Base-by-base conservation (phyloP, 805 yeast genomes). In the Zygosaccharomyces siamensis region DNA sequence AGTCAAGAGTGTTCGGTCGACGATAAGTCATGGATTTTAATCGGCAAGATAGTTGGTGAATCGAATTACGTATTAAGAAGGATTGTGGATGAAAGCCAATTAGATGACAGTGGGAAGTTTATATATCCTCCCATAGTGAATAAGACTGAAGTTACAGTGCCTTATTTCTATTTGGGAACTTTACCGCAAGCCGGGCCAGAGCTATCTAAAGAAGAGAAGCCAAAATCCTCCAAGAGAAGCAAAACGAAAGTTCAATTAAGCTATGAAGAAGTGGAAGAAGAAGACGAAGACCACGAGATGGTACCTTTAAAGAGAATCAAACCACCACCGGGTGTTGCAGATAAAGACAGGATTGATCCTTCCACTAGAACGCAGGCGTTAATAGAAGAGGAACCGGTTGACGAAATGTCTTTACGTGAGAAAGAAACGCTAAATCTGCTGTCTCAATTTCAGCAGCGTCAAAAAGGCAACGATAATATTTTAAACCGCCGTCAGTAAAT, bases 21-120 rank as follows among this genome's bases (percentile, higher is more conserved):
- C 35, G 31, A 45, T 20, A 35, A 38, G 14, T 73, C 52, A 65
- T 71, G 26, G 69, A 65, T 45, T 62, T 69, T 52, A 72, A 80
- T 11, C 54, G 92, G 90, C 2, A 75, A 77, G 50, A 68, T 83
- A 11, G 74, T 74, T 2, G 86, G 80, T 3, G 78, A 78, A 30
- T 69, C 83, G 0, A 71, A 80, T 4, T 85, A 72, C 65, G 77
- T 71, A 27, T 75, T 80, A 11, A 62, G 76, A 31, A 69, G 71
- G 41, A 80, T 84, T 4, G 72, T 66, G 6, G 71, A 70, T 26
- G 72, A 62, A 4, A 73, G 68, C 26, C 51, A 51, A 36, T n/a
- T 38, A 28, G 47, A 45, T 14, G n/a, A 37, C 14, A 33, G 37
- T 4, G 49, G 48, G 14, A 56, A 60, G 16, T 85, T 84, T 1